Percentiles rank a stretch among this genome's conserved stretches.
phyloP scores from a whole-genome alignment of 1,284 basidiomycete genomes.

The Lignosus rhinocerotis region DNA sequence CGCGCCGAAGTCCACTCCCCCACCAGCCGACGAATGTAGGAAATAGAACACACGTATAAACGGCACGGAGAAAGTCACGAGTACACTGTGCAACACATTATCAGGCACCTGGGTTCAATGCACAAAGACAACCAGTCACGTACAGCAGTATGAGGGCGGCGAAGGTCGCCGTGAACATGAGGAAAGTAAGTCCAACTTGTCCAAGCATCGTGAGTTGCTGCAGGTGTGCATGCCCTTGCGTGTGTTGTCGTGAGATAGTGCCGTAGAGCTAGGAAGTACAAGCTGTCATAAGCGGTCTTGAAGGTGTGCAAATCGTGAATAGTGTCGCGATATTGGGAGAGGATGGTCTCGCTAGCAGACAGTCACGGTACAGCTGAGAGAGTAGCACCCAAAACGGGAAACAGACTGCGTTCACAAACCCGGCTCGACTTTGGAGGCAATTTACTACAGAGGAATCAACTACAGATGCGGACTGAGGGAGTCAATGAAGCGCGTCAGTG shows the following conservation, averaged over 20 bases:
- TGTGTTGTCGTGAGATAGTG: not conserved
- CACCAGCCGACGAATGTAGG: constrained; percentile 25
- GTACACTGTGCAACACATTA: constrained; percentile 22
- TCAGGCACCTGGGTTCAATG: not conserved
- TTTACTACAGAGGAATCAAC: too few relatives aligned
- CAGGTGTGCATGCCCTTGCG: constrained; percentile 13
- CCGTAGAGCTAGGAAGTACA: not conserved
- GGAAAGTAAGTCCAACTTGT: constrained; percentile 20
- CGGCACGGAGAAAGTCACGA: constrained; percentile 33
- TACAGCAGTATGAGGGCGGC: constrained; percentile 30
- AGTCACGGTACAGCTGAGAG: too few relatives aligned
- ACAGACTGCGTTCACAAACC: too few relatives aligned
- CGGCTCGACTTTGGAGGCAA: too few relatives aligned
- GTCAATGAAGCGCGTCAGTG: too few relatives aligned
- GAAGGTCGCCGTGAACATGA: constrained; percentile 24
- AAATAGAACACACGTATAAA: constrained; percentile 34
- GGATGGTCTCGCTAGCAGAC: too few relatives aligned
- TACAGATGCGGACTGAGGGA: too few relatives aligned
- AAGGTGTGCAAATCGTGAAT: too few relatives aligned
- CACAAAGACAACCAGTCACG: constrained; percentile 4
- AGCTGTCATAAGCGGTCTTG: not conserved
- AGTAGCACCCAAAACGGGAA: too few relatives aligned
- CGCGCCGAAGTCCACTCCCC: constrained; percentile 31
- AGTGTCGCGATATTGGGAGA: too few relatives aligned
- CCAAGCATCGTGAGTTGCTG: constrained; percentile 15